These are phyloP conservation scores for Cladobotryum protrusum DNA, from an alignment of 2,329 filamentous ascomycete species.

Conservation along the genomic window DNA sequence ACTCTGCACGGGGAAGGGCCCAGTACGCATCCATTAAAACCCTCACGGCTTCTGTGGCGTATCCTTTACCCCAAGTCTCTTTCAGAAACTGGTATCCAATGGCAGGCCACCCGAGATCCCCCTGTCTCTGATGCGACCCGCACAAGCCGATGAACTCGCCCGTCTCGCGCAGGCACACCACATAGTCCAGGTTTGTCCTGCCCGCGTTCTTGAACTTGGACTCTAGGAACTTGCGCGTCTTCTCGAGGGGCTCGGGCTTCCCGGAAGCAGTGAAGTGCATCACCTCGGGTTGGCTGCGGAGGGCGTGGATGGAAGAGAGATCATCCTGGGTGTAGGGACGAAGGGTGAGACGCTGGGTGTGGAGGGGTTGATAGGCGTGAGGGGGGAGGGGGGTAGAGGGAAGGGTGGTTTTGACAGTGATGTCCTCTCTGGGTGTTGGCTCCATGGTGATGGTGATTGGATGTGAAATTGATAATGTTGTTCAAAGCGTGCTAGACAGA, in stretches of 20 bases:
- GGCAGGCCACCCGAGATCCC: constrained; percentile 47
- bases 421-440: constrained; percentile 3
- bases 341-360: constrained; percentile 48
- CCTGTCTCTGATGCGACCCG: constrained; percentile 29
- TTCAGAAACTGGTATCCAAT: constrained; percentile 50
- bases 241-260: constrained; percentile 33
- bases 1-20: constrained; percentile 38
- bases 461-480: background rate
- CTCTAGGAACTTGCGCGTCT: constrained; percentile 35
- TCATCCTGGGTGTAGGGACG: constrained; percentile 45
- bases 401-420: constrained; percentile 38
- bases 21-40: constrained; percentile 42
- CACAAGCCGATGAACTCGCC: constrained; percentile 46
- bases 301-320: constrained; percentile 39
- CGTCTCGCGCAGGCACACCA: constrained; percentile 38
- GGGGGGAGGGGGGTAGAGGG: constrained; percentile 36
- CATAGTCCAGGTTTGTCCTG: constrained; percentile 48
- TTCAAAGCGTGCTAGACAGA: background rate
- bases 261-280: constrained; percentile 51
- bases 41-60: constrained; percentile 48
- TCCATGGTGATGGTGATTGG: background rate
- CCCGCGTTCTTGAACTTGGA: constrained; percentile 37
- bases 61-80: constrained; percentile 48
- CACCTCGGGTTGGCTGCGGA: constrained; percentile 52
- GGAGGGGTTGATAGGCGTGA: constrained; percentile 31